A percentile compares a stretch with the other conserved stretches of the same genome.
Conservation (phyloP, 2,329 filamentous ascomycete genomes). For the Raffaelea deltoideospora region DNA sequence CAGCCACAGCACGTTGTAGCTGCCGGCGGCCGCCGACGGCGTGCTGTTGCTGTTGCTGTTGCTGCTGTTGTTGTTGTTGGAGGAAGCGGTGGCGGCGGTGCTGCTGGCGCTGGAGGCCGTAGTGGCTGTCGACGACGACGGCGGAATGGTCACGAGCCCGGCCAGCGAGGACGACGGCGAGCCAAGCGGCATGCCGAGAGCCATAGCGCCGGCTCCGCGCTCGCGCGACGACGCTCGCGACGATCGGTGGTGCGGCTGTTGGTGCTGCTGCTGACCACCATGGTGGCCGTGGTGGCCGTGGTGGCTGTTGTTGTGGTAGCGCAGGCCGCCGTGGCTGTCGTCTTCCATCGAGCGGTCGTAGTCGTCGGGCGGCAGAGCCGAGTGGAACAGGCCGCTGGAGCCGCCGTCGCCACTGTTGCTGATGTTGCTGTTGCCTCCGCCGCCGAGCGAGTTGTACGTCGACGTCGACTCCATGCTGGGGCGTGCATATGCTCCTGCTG, state of each 20-base stretch:
- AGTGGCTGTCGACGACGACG: background rate
- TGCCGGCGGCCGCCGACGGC: conserved; percentile 23
- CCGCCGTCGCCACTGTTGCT: background rate
- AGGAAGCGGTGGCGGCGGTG: background rate
- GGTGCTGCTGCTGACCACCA: background rate
- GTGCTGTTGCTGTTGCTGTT: background rate
- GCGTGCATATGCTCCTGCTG: conserved; percentile 7
- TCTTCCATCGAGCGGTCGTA: conserved; percentile 61
- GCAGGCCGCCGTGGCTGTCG: conserved; percentile 35
- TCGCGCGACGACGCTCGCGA: conserved; percentile 47
- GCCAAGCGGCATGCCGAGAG: no score
- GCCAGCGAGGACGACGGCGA: no score
- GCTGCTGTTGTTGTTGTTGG: background rate
- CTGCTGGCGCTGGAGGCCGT: background rate
- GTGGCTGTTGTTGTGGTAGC: background rate
- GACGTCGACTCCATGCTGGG: conserved; percentile 39
- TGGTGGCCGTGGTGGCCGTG: background rate
- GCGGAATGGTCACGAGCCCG: background rate
- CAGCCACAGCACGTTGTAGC: conserved; percentile 69
- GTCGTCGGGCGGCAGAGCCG: conserved; percentile 69
- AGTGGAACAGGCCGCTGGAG: conserved; percentile 56
- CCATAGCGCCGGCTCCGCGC: conserved; percentile 31
- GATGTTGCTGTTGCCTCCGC: no score
- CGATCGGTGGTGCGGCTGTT: conserved; percentile 30
- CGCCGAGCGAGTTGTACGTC: conserved; percentile 28